phyloP scores from a whole-genome alignment of 371 early-diverging fungal genomes.

The Saksenaea oblongispora region DNA sequence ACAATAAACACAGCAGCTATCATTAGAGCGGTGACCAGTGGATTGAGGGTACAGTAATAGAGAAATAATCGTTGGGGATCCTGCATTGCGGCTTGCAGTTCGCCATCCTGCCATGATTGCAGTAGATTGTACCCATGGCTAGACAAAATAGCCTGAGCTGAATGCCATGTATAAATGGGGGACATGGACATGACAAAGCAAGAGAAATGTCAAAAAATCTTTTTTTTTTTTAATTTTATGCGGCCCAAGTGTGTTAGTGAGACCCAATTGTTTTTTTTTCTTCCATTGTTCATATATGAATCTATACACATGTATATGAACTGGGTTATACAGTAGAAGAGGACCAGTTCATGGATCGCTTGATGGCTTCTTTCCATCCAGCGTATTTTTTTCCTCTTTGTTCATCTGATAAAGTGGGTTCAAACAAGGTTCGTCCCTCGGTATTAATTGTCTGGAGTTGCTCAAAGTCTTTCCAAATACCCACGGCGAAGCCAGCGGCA shows the following conservation, averaged over 20 bases:
- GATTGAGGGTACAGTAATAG: slow-evolving; percentile 27
- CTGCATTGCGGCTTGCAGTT: background rate
- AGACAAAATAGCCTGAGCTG: background rate
- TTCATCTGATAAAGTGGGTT: slow-evolving; percentile 28
- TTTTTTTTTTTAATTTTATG: too few species aligned
- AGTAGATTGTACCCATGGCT: background rate
- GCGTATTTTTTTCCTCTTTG: slow-evolving; percentile 59
- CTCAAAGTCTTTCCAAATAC: slow-evolving; percentile 61
- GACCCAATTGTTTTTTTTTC: too few species aligned
- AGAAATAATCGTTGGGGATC: slow-evolving; percentile 15
- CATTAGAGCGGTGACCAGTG: slow-evolving; percentile 23
- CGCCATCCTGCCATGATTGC: background rate
- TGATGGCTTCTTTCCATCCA: slow-evolving; percentile 82
- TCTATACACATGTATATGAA: too few species aligned
- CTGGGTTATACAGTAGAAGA: slow-evolving; percentile 3
- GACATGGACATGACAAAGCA: background rate
- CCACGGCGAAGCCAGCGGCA: slow-evolving; percentile 86
- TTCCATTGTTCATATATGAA: too few species aligned
- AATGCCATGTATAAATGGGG: background rate
- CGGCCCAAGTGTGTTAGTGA: too few species aligned
- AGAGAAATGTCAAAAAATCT: background rate
- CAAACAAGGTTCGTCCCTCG: slow-evolving; percentile 35
- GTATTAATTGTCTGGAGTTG: slow-evolving; percentile 28
- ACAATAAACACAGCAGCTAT: slow-evolving; percentile 11
- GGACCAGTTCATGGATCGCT: slow-evolving; percentile 66